A percentile compares a stretch with the other conserved stretches of the same genome.
Conservation (phyloP, 2,329 filamentous ascomycete genomes). For the Aureobasidium melanogenum region DNA sequence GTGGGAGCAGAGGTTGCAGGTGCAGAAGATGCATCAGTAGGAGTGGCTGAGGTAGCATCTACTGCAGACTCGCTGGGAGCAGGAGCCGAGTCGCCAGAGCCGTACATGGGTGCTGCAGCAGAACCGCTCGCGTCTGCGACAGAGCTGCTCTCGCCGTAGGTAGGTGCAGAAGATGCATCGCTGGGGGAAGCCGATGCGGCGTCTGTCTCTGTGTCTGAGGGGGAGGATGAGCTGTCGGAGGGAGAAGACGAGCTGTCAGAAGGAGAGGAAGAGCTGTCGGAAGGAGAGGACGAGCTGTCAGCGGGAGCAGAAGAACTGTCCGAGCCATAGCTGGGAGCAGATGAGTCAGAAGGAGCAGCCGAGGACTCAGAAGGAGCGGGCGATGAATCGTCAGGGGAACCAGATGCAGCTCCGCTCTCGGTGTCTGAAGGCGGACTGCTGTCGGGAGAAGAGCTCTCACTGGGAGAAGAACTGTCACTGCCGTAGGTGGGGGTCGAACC, state of each 20-base stretch:
- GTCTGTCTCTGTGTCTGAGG: background rate
- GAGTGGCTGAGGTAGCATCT: background rate
- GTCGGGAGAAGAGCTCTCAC: background rate
- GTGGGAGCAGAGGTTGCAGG: background rate
- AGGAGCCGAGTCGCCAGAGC: background rate
- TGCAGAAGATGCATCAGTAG: background rate
- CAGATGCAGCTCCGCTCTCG: background rate
- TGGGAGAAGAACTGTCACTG: background rate
- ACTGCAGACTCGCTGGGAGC: conserved; percentile 5
- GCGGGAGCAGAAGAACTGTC: background rate
- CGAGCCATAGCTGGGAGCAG: too few species aligned
- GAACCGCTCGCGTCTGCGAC: background rate
- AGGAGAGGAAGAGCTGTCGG: background rate
- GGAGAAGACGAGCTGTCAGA: background rate
- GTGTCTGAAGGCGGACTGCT: background rate
- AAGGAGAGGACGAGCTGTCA: background rate
- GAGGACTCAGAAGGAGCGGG: background rate
- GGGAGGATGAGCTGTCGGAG: background rate
- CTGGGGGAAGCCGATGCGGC: background rate
- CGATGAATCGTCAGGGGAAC: background rate
- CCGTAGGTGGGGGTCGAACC: background rate
- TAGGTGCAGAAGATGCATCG: background rate
- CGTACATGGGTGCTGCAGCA: background rate
- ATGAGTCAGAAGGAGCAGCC: background rate
- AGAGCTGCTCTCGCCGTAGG: background rate